phyloP scores from a whole-genome alignment of 768 basidiomycete genomes.

The Phylloporus scabripes region DNA sequence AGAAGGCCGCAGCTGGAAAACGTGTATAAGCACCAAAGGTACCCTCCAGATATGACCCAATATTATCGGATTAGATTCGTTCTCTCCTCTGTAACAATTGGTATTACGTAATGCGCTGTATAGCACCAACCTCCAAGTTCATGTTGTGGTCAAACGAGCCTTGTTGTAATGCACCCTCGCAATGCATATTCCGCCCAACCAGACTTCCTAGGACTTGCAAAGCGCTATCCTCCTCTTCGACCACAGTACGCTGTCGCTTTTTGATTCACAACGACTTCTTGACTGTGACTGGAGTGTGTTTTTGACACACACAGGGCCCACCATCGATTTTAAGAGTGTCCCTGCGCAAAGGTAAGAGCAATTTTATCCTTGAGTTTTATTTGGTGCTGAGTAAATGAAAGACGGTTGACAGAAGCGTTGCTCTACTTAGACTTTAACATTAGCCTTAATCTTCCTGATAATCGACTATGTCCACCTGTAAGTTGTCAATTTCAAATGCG shows the following conservation, averaged over 20 bases:
- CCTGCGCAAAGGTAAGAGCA: conserved; percentile 55
- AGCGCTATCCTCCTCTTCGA: conserved; percentile 50
- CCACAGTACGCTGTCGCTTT: conserved; percentile 40
- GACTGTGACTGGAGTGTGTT: conserved; percentile 20
- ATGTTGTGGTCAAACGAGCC: background rate
- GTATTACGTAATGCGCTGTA: background rate
- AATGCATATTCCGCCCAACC: conserved; percentile 45
- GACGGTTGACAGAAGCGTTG: conserved; percentile 75
- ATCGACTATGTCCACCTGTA: conserved; percentile 87
- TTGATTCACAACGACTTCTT: background rate
- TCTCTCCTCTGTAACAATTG: background rate
- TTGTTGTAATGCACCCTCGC: conserved; percentile 40
- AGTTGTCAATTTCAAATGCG: conserved; percentile 19
- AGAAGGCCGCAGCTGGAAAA: conserved; percentile 34
- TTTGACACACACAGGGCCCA: conserved; percentile 27
- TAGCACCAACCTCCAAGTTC: no score
- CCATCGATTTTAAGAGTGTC: conserved; percentile 75
- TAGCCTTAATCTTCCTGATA: conserved; percentile 51
- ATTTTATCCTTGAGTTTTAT: background rate
- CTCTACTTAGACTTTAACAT: conserved; percentile 70
- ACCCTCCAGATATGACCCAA: background rate
- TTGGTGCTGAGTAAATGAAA: conserved; percentile 27
- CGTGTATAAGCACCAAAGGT: conserved; percentile 34
- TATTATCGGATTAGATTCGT: background rate
- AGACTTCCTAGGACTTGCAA: conserved; percentile 58